Evolutionary conservation across 1,284 basidiomycete genomes (phyloP), one percentile per base, ranked within the genome.

Genomic region (Macrocybe sp.): DNA sequence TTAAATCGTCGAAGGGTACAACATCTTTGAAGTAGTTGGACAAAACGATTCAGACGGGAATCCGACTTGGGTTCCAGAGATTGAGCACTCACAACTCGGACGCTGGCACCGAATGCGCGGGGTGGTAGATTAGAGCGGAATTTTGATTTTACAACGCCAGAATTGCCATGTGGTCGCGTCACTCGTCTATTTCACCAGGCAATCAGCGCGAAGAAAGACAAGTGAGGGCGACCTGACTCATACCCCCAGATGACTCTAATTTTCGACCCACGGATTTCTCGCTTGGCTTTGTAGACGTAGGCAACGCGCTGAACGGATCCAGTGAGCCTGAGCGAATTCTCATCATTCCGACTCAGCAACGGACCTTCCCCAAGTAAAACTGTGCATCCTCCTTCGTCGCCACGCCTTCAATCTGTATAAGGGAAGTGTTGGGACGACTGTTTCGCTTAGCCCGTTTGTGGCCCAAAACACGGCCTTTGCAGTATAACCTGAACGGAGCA

Each of bases 391-490:
- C 85, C 74, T 93, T 91, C 63, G 76, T 86, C 61, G 85, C 83
- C 50, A 98, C 95, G 68, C 96, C 96, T 78, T 99, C 96, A 67
- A 99, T 93, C 75, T 96, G 92, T 66, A 99, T 74, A 63, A 99
- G 85, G 51, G 93, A 92, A 58, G 94, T 97, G 80, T 96, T 96
- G 66, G 93, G 93, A 67, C 86, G 81, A 56, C 89, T 81, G 81
- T 97, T 97, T 70, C 92, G 88, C 81, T 98, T 98, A 62, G 91
- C 93, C 61, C 97, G 92, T 80, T 98, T 96, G 90, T 97, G 92
- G 61, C 94, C 92, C 67, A 97, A 81, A 67, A 99, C 86, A 66
- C 96, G 92, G 73, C 92, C 97, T 83, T 97, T 97, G 74, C 76
- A 75, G 84, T 98, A 98, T 66, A 97, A 83, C 83, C 93, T 94